Evolutionary conservation across 805 yeast genomes (phyloP), one percentile per base, ranked within the genome.

Genomic region (Candida lessepsii): DNA sequence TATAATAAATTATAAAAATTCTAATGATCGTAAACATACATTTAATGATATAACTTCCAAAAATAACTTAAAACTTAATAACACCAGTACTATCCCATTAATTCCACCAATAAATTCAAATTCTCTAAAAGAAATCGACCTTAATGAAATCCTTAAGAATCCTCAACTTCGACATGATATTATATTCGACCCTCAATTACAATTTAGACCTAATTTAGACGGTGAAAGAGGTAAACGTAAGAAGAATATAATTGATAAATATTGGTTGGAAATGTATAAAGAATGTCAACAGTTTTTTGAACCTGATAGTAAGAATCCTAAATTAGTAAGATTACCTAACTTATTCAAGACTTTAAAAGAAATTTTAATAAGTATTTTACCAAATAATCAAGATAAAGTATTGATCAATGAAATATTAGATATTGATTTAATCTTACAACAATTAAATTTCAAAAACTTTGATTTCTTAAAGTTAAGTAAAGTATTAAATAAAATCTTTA

Each of bases 121-220:
- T 54, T 80, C 88, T 23, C 71, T 90, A 49, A 80, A 83, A 51
- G 96, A 88, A 58, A 85, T 90, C 43, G 97, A 90, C 54, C 64
- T 90, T 33, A 85, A 85, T 46, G 96, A 88, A 56, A 90, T 91
- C 39, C 71, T 90, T 50, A 86, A 86, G 56, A 90, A 90, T 62
- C 96, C 96, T 3, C 96, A 88, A 59, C 69, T 90, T 41, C 76
- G 98, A 48, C 98, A 90, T 61, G 98, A 91, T 59, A 86, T 91
- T 39, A 72, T 88, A 10, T 90, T 90, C 57, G 96, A 90, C 65
- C 95, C 96, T 13, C 86, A 86, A 55, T 70, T 90, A 44, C 96
- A 89, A 66, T 87, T 90, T 61, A 76, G 97, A 58, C 95, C 95
- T 20, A 86, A 87, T 55, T 67, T 89, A 49, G 96, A 86, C 58